Conservation (phyloP, 2,329 filamentous ascomycete species). For the Fusarium camptoceras region DNA sequence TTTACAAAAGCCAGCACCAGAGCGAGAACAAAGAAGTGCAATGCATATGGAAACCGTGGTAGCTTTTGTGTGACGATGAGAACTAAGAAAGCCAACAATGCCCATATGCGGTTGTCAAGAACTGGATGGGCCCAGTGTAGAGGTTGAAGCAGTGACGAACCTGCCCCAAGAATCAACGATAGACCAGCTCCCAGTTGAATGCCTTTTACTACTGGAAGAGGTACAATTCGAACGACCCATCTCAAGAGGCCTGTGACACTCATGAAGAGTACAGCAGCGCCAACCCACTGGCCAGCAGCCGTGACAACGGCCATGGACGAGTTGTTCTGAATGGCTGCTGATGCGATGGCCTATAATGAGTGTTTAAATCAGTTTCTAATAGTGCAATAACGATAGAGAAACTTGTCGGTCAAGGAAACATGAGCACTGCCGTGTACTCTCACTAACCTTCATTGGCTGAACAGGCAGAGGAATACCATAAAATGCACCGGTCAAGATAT, state of each 20-base stretch:
- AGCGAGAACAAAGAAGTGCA: slow-evolving; percentile 77
- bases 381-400: background rate
- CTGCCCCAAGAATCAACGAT: slow-evolving; percentile 83
- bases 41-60: slow-evolving; percentile 79
- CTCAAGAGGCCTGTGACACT: slow-evolving; percentile 82
- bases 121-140: slow-evolving; percentile 76
- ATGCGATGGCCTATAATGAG: slow-evolving; percentile 79
- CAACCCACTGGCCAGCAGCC: slow-evolving; percentile 82
- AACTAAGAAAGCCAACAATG: slow-evolving; percentile 76
- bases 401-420: background rate
- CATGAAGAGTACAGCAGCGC: slow-evolving; percentile 77
- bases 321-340: slow-evolving; percentile 80
- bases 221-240: slow-evolving; percentile 79
- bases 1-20: slow-evolving; percentile 70
- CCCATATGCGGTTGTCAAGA: slow-evolving; percentile 84
- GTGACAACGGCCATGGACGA: slow-evolving; percentile 70
- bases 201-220: slow-evolving; percentile 89
- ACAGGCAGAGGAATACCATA: slow-evolving; percentile 94
- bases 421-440: background rate
- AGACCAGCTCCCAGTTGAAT: slow-evolving; percentile 94
- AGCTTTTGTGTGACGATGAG: slow-evolving; percentile 76
- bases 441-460: slow-evolving; percentile 79
- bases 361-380: slow-evolving; percentile 1
- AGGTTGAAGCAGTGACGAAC: slow-evolving; percentile 72
- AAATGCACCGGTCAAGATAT: slow-evolving; percentile 81